Percentiles rank a stretch among this genome's conserved stretches.
Conservation (phyloP, 768 basidiomycete genomes). For the Rhodotorula graminis region DNA sequence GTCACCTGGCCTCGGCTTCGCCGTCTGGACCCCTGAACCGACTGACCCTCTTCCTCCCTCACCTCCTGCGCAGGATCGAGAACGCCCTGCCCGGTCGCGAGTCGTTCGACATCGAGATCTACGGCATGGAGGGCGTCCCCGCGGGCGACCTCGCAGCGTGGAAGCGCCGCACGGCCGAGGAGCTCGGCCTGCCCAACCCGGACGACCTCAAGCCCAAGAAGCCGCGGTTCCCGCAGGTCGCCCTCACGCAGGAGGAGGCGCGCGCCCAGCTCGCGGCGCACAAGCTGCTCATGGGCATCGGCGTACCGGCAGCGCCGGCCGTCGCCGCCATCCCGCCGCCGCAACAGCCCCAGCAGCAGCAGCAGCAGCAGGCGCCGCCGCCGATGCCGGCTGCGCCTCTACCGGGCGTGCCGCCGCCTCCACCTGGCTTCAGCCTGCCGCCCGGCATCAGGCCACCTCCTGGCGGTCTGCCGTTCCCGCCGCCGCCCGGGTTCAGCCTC, state of each 20-base stretch:
- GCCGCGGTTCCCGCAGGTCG: conserved; percentile 62
- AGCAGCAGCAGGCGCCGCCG: no score
- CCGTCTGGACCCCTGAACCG: no score
- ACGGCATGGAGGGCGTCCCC: conserved; percentile 98
- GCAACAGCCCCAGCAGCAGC: no score
- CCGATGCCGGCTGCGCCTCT: background rate
- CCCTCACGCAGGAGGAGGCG: conserved; percentile 75
- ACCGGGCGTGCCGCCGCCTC: conserved; percentile 22
- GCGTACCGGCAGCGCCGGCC: conserved; percentile 45
- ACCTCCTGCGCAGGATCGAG: conserved; percentile 78
- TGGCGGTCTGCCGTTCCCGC: conserved; percentile 31
- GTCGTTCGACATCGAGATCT: conserved; percentile 97
- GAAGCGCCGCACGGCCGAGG: conserved; percentile 90
- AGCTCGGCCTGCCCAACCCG: conserved; percentile 62
- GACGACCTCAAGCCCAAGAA: conserved; percentile 67
- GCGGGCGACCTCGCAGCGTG: conserved; percentile 91
- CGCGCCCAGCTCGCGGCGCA: conserved; percentile 80
- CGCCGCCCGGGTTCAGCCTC: conserved; percentile 16
- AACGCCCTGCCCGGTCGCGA: conserved; percentile 94
- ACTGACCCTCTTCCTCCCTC: background rate
- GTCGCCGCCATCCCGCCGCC: conserved; percentile 13
- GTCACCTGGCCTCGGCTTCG: background rate
- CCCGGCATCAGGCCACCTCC: conserved; percentile 52
- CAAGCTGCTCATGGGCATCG: conserved; percentile 72
- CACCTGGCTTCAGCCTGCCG: conserved; percentile 36